A percentile compares a stretch with the other conserved stretches of the same genome.
Conservation (phyloP, 208 protist species). For the Trypanosoma boissoni region DNA sequence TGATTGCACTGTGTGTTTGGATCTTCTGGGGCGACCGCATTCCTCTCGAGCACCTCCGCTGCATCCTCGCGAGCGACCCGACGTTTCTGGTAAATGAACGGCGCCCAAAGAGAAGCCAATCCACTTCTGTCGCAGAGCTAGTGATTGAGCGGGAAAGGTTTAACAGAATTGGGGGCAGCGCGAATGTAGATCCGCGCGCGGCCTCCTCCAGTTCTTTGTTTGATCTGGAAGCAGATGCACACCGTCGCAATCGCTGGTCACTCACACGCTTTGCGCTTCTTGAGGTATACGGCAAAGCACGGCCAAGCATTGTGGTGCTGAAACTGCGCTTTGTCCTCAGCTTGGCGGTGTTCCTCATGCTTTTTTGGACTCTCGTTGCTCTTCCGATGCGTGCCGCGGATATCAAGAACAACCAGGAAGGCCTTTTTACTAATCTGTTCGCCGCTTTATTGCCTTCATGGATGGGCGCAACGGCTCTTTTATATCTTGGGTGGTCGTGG, state of each 20-base stretch:
- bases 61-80: constrained; percentile 15
- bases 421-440: constrained; percentile 4
- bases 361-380: constrained; percentile 22
- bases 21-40: constrained; percentile 26
- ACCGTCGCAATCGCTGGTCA: constrained; percentile 20
- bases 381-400: constrained; percentile 13
- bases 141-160: constrained; percentile 26
- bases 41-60: constrained; percentile 19
- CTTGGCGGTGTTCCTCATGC: constrained; percentile 3
- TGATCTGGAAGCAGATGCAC: not conserved
- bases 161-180: not conserved
- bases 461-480: constrained; percentile 7
- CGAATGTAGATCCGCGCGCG: not conserved
- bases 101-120: not conserved
- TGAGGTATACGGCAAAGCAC: constrained; percentile 16
- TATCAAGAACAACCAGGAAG: constrained; percentile 4
- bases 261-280: constrained; percentile 23
- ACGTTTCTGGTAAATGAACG: not conserved
- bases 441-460: constrained; percentile 15
- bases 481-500: constrained; percentile 28
- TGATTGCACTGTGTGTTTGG: constrained; percentile 17
- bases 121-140: constrained; percentile 21
- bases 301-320: constrained; percentile 6
- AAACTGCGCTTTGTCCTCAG: constrained; percentile 24
- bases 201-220: not conserved